phyloP scores from a whole-genome alignment of 2,329 filamentous ascomycete species.

The Penicillium thymicola region DNA sequence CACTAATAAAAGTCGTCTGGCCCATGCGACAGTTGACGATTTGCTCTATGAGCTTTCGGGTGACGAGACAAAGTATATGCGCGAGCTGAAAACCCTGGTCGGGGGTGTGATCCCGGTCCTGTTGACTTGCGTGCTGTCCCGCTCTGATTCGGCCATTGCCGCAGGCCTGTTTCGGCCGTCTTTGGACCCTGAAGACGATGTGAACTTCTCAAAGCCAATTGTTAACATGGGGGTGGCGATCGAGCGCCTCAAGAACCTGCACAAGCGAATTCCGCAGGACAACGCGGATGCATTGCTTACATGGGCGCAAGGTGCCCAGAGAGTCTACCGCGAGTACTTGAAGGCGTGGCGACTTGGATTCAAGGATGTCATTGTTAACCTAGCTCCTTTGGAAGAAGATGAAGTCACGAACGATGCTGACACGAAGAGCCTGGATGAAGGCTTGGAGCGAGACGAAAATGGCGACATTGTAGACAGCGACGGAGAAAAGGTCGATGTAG shows the following conservation, averaged over 20 bases:
- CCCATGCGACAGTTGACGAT: constrained; percentile 68
- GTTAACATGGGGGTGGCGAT: constrained; percentile 90
- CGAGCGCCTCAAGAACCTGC: constrained; percentile 75
- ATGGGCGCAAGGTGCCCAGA: constrained; percentile 77
- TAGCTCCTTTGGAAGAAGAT: constrained; percentile 71
- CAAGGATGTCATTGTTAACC: constrained; percentile 88
- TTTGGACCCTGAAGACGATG: constrained; percentile 52
- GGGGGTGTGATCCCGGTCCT: constrained; percentile 94
- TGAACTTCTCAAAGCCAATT: constrained; percentile 75
- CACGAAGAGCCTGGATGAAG: constrained; percentile 51
- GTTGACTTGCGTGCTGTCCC: constrained; percentile 75
- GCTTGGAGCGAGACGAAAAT: constrained; percentile 56
- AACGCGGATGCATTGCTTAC: constrained; percentile 68
- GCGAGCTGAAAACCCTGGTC: constrained; percentile 87
- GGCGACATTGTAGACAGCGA: constrained; percentile 65
- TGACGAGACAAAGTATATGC: constrained; percentile 83
- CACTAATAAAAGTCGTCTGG: constrained; percentile 64
- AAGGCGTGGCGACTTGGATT: constrained; percentile 89
- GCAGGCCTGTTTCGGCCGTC: constrained; percentile 66
- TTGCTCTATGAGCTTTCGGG: constrained; percentile 74
- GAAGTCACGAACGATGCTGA: constrained; percentile 46
- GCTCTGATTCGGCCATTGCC: constrained; percentile 61
- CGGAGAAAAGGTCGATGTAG: constrained; percentile 90
- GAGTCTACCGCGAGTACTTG: constrained; percentile 81
- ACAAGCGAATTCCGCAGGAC: constrained; percentile 73